Evolutionary conservation across 257 asterid species (phyloP).

Genomic region (Schizonepeta tenuifolia): DNA sequence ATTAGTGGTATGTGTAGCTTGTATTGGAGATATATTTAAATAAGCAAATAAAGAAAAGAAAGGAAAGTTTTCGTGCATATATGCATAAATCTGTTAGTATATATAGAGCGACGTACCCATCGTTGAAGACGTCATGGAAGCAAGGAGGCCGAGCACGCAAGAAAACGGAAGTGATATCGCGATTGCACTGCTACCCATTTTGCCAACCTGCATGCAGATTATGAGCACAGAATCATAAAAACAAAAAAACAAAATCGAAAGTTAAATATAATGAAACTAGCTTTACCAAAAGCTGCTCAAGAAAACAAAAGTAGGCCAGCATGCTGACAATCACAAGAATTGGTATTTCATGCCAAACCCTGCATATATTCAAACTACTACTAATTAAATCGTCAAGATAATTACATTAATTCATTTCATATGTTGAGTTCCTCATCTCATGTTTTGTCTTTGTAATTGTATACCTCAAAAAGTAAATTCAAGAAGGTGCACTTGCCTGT

Average conservation of each 20-base stretch:
- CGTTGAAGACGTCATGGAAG: conserved; percentile 87
- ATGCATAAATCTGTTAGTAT: neutral
- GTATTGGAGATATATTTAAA: no score
- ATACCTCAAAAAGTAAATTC: neutral
- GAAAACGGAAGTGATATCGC: conserved; percentile 94
- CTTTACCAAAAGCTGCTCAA: conserved; percentile 95
- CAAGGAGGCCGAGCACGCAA: conserved; percentile 82
- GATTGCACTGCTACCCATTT: conserved; percentile 78
- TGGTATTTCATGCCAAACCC: conserved; percentile 94
- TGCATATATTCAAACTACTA: conserved; percentile 36
- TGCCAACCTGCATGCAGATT: conserved; percentile 58
- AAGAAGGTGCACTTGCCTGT: conserved; percentile 55
- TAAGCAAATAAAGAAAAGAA: neutral
- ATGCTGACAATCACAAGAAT: conserved; percentile 87
- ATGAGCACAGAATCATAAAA: conserved; percentile 22
- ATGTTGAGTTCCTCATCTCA: neutral
- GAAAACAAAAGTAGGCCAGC: conserved; percentile 94
- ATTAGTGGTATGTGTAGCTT: no score
- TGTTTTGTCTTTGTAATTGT: neutral
- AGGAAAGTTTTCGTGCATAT: neutral
- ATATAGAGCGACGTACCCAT: conserved; percentile 58
- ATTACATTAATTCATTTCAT: neutral
- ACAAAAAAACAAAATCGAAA: neutral
- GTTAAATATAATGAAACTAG: neutral
- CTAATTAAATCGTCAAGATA: neutral